Evolutionary conservation across 1,284 basidiomycete genomes (phyloP).

Genomic region (Naganishia liquefaciens): DNA sequence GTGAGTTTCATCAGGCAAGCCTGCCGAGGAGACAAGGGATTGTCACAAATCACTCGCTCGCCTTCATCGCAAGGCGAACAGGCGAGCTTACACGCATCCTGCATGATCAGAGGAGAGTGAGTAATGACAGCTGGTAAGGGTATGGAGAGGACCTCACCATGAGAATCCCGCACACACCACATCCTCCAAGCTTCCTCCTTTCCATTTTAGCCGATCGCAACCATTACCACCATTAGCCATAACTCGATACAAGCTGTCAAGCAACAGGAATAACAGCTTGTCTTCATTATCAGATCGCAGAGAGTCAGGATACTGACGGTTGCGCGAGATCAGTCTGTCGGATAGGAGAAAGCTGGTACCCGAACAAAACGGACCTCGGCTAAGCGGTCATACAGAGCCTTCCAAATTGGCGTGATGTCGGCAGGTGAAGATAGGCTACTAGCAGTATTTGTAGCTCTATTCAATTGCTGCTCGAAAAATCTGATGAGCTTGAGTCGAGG

Average conservation of each 20-base stretch:
- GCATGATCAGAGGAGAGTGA: neutral
- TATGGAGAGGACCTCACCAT: neutral
- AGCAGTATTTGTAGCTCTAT: neutral
- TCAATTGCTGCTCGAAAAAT: neutral
- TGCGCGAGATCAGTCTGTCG: neutral
- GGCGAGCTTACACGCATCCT: constrained; percentile 15
- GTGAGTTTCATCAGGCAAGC: neutral
- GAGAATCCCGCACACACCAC: constrained; percentile 8
- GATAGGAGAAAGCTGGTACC: neutral
- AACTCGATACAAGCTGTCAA: neutral
- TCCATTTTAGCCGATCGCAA: neutral
- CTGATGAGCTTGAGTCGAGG: neutral
- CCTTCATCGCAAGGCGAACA: no score
- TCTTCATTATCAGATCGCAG: constrained; percentile 4
- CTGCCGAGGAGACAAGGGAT: neutral
- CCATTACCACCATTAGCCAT: neutral
- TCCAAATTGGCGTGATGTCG: neutral
- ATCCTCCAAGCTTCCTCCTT: neutral
- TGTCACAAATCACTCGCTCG: neutral
- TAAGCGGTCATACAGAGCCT: neutral
- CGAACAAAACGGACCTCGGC: neutral
- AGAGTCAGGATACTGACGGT: neutral
- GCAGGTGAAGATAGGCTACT: neutral
- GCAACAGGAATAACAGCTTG: constrained; percentile 3
- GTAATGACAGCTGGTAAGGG: neutral